Base-by-base conservation (phyloP, 2,329 filamentous ascomycete genomes). In the Coniosporium tulheliwenetii region DNA sequence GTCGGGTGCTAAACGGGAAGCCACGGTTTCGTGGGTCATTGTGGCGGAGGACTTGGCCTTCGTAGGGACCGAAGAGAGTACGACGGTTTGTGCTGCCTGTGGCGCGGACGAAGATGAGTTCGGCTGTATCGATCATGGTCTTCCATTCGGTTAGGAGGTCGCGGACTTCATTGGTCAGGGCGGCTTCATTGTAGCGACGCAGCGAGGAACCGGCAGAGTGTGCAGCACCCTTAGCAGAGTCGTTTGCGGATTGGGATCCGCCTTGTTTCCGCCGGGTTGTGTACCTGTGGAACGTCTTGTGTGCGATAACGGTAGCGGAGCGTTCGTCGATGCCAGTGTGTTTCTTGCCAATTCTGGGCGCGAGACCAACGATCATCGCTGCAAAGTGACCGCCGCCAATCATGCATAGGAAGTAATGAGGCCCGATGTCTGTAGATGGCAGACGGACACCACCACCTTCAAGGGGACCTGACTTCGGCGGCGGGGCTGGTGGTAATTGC, bases 211-310 rank as follows among this genome's bases (percentile, higher is more conserved):
- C 91, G 7, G 87, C 93, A 3, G 91, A 96, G 60, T 96, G 86
- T 0, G 91, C 91, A 37, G 81, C 79, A 10, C 91, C 89, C 56
- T 94, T 94, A n/a, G 87, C 76, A 45, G 85, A 82, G 58, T 98
- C 91, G 57, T 86, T 96, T 26, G 89, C 81, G 2, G 87, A 93
- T 58, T 98, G 91, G 9, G 86, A 80, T 35, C 93, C 91, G 67
- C 91, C 91, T 59, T 98, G 91, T 59, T 98, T 98, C 49, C 91
- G 75, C 48, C 91, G 73, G 5, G 91, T 98, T 0, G 93, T 98
- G 56, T 98, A 98, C 43, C 91, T 75, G 59, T 98, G 93, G 59
- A 96, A 98, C 0, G 89, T 95, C 66, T 98, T 98, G 62, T 96
- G 89, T 0, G 86, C 89, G 36, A 95, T 71, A 0, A 96, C 85